Percentiles rank a stretch among this genome's conserved stretches.
These are phyloP conservation scores for Ampelomyces quisqualis DNA, from an alignment of 2,329 filamentous ascomycete genomes.

Conservation along the genomic window DNA sequence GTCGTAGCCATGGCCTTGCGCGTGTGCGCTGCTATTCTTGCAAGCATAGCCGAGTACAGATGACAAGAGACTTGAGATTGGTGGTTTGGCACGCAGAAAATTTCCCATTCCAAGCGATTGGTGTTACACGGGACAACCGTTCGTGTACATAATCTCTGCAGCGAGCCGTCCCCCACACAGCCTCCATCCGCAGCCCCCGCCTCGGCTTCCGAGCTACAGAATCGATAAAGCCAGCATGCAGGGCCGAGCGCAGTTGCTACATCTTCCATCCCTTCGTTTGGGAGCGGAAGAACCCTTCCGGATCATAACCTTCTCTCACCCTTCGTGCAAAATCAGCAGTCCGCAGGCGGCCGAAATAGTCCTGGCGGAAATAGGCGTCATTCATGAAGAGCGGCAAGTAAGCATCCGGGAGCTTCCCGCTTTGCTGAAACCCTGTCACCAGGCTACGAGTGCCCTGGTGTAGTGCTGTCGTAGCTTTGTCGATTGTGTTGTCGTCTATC, in stretches of 20 bases:
- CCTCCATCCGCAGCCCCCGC: constrained; percentile 18
- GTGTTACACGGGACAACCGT: constrained; percentile 12
- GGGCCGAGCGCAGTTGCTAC: constrained; percentile 10
- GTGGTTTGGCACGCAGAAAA: constrained; percentile 4
- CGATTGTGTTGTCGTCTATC: constrained; percentile 40
- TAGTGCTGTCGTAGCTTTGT: constrained; percentile 41
- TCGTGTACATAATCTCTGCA: constrained; percentile 8
- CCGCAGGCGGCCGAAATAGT: constrained; percentile 47
- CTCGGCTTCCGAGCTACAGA: constrained; percentile 21
- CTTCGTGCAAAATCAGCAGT: constrained; percentile 36
- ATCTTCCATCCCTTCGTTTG: constrained; percentile 47
- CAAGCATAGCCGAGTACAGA: constrained; percentile 15
- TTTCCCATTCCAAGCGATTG: constrained; percentile 1
- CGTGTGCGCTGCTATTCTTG: constrained; percentile 17
- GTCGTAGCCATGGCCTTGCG: constrained; percentile 3
- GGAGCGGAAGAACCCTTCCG: constrained; percentile 44
- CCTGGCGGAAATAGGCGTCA: constrained; percentile 47
- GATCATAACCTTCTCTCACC: constrained; percentile 44
- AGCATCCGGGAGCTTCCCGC: constrained; percentile 42
- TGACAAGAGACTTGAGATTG: constrained; percentile 2
- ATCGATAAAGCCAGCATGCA: constrained; percentile 20
- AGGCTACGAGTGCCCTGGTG: constrained; percentile 42
- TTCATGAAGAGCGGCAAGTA: constrained; percentile 52
- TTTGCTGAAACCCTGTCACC: constrained; percentile 37
- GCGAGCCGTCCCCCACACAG: constrained; percentile 14